Conservation (phyloP, 1,284 basidiomycete genomes). For the Puccinia triticina region DNA sequence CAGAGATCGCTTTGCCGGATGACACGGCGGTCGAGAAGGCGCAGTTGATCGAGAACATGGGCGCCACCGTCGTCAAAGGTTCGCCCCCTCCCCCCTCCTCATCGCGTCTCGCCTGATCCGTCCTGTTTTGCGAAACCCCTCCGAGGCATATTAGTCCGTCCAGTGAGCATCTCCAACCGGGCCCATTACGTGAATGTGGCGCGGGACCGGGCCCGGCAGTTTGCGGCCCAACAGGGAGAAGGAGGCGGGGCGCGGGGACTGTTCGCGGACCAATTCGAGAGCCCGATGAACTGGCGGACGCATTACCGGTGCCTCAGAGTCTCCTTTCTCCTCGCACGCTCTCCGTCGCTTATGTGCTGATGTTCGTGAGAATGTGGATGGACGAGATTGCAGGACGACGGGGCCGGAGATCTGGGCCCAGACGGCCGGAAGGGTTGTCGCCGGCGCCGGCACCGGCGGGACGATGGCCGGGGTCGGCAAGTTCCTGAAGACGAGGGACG, state of each 20-base stretch:
- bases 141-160: too few species aligned
- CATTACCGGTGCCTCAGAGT: slow-evolving; percentile 83
- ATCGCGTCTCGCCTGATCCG: too few species aligned
- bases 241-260: slow-evolving; percentile 57
- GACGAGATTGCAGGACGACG: slow-evolving; percentile 74
- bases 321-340: slow-evolving; percentile 36
- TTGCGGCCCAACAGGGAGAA: neutral
- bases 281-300: slow-evolving; percentile 53
- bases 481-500: slow-evolving; percentile 73
- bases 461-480: slow-evolving; percentile 84
- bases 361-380: too few species aligned
- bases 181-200: slow-evolving; percentile 45
- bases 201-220: slow-evolving; percentile 4
- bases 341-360: too few species aligned
- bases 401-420: slow-evolving; percentile 96
- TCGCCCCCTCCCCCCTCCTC: slow-evolving; percentile 57
- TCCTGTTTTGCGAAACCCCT: too few species aligned
- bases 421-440: slow-evolving; percentile 76
- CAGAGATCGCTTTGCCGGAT: slow-evolving; percentile 71
- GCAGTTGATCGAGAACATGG: slow-evolving; percentile 77
- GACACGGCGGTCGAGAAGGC: slow-evolving; percentile 83
- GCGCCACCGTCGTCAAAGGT: slow-evolving; percentile 78
- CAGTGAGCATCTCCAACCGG: slow-evolving; percentile 28
- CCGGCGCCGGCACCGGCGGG: slow-evolving; percentile 96
- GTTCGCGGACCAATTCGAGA: slow-evolving; percentile 81